Conservation (phyloP, 192 early-diverging fungal genomes). For the Dissophora ornata region DNA sequence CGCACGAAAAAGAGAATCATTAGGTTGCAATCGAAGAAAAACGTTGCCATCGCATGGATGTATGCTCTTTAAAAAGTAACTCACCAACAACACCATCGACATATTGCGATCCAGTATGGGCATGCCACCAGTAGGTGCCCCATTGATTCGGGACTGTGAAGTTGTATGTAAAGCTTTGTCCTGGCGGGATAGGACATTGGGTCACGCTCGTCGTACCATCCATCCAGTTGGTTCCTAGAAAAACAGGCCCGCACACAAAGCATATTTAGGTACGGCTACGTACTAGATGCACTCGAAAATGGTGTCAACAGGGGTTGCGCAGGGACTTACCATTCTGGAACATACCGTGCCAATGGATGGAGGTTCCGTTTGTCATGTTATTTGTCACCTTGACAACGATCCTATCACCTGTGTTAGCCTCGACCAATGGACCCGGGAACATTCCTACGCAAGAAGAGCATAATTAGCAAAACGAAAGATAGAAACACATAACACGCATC, state of each 20-base stretch:
- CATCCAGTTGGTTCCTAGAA: constrained; percentile 55
- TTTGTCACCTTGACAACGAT: constrained; percentile 60
- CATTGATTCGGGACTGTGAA: constrained; percentile 43
- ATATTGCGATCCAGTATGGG: constrained; percentile 53
- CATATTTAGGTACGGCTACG: too few species aligned
- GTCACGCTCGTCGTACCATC: constrained; percentile 59
- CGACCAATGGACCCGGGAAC: constrained; percentile 59
- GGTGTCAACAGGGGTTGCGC: too few species aligned
- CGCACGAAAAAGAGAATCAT: too few species aligned
- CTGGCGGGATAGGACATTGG: constrained; percentile 54
- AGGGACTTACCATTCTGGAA: constrained; percentile 55
- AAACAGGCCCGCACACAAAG: too few species aligned
- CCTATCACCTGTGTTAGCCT: constrained; percentile 59
- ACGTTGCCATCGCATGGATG: too few species aligned
- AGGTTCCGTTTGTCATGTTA: constrained; percentile 44
- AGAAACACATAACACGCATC: too few species aligned
- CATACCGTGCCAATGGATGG: constrained; percentile 68
- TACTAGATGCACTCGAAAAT: too few species aligned
- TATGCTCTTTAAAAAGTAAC: too few species aligned
- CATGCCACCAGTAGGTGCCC: constrained; percentile 65
- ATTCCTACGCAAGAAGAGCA: constrained; percentile 25
- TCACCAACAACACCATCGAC: constrained; percentile 44
- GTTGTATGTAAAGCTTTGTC: constrained; percentile 50
- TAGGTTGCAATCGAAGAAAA: too few species aligned
- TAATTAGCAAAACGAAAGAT: too few species aligned